phyloP scores from a whole-genome alignment of 2,329 filamentous ascomycete genomes.

The Hansfordia pulvinata region DNA sequence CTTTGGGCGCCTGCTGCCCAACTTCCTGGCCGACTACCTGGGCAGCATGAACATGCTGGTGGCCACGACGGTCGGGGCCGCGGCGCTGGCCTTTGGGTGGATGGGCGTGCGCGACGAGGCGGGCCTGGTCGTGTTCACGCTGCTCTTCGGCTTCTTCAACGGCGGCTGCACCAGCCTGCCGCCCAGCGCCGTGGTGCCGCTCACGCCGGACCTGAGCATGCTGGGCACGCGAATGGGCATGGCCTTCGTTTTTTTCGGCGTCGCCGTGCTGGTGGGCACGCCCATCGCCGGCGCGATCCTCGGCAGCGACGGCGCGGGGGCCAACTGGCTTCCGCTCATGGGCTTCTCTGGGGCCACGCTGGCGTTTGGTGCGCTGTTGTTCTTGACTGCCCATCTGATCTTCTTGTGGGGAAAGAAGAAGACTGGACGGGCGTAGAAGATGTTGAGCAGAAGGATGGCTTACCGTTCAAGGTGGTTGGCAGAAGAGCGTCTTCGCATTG shows the following conservation, averaged over 20 bases:
- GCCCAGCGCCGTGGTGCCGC: conserved; percentile 23
- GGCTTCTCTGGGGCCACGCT: too few species aligned
- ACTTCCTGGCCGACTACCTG: conserved; percentile 25
- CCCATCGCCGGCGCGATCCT: conserved; percentile 26
- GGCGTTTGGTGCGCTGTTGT: too few species aligned
- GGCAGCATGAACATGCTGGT: conserved; percentile 25
- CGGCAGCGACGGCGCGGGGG: conserved; percentile 6
- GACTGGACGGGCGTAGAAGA: too few species aligned
- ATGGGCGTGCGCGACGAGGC: conserved; percentile 20
- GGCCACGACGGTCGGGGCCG: too few species aligned
- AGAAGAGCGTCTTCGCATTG: too few species aligned
- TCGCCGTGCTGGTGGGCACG: conserved; percentile 20
- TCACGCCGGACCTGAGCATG: conserved; percentile 23
- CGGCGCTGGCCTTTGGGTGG: conserved; percentile 26
- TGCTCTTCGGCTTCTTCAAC: conserved; percentile 31
- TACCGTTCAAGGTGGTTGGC: too few species aligned
- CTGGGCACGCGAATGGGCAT: conserved; percentile 32
- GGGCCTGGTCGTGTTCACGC: conserved; percentile 25
- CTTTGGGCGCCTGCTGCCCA: conserved; percentile 32
- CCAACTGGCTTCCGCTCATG: too few species aligned
- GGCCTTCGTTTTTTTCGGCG: conserved; percentile 20
- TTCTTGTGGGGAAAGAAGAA: too few species aligned
- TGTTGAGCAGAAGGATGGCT: too few species aligned
- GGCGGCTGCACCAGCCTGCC: conserved; percentile 28
- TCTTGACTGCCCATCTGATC: too few species aligned